Evolutionary conservation across 2,329 filamentous ascomycete genomes (phyloP).

Genomic region (Cytospora leucostoma): DNA sequence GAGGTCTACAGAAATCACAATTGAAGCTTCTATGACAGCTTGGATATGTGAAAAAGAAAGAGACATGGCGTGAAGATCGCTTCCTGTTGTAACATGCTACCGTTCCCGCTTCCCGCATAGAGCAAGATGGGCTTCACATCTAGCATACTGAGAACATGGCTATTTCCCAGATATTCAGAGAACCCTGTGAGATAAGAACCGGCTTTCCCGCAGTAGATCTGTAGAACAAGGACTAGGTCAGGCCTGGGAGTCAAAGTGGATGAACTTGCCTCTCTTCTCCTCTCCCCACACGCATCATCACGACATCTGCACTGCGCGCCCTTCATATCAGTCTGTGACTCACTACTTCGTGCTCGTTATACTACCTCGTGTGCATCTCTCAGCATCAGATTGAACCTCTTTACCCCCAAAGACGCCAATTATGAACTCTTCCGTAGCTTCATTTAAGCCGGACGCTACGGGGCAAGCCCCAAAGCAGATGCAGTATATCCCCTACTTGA

Average conservation of each 20-base stretch:
- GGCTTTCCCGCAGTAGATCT: neutral
- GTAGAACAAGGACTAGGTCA: neutral
- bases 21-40: neutral
- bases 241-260: neutral
- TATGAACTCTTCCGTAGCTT: conserved; percentile 48
- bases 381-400: neutral
- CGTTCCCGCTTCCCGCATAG: neutral
- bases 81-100: neutral
- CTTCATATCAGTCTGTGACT: neutral
- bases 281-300: neutral
- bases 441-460: conserved; percentile 43
- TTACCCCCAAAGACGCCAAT: conserved; percentile 14
- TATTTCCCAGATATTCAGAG: too few relatives aligned
- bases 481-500: conserved; percentile 56
- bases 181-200: neutral
- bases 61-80: neutral
- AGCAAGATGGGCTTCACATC: too few relatives aligned
- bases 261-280: neutral
- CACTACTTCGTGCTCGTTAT: neutral
- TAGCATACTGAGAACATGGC: too few relatives aligned
- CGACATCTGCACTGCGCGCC: neutral
- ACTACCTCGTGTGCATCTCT: neutral
- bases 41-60: neutral
- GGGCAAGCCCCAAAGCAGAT: conserved; percentile 45
- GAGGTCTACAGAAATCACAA: neutral